phyloP scores from a whole-genome alignment of 495 filamentous ascomycete genomes.

The Aspergillus bridgeri region DNA sequence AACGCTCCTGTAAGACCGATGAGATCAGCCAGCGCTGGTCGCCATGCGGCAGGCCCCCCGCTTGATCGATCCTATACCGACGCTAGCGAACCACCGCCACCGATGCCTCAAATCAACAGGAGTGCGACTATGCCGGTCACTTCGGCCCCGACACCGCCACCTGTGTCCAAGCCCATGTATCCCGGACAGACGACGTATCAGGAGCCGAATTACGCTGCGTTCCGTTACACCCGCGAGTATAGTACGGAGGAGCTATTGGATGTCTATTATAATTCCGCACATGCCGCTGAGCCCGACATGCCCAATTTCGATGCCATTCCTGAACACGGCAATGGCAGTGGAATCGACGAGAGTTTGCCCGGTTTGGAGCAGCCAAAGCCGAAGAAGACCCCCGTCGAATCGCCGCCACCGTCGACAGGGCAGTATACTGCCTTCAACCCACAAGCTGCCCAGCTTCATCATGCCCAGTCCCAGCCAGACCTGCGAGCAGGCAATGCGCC shows the following conservation, averaged over 20 bases:
- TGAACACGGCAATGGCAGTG: slow-evolving; percentile 26
- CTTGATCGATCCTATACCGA: slow-evolving; percentile 29
- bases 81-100: slow-evolving; percentile 27
- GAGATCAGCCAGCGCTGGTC: slow-evolving; percentile 28
- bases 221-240: slow-evolving; percentile 10
- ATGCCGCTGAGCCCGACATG: slow-evolving; percentile 53
- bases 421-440: slow-evolving; percentile 38
- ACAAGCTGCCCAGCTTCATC: slow-evolving; percentile 34
- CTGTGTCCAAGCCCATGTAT: slow-evolving; percentile 23
- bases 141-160: slow-evolving; percentile 13
- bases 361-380: slow-evolving; percentile 34
- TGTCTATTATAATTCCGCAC: slow-evolving; percentile 35
- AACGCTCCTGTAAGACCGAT: slow-evolving; percentile 21
- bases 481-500: slow-evolving; percentile 47
- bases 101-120: slow-evolving; percentile 29
- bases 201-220: slow-evolving; percentile 24
- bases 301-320: slow-evolving; percentile 73
- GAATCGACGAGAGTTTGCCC: slow-evolving; percentile 54
- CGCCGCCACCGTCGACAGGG: slow-evolving; percentile 17
- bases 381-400: slow-evolving; percentile 18
- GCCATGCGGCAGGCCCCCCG: slow-evolving; percentile 9
- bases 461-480: slow-evolving; percentile 67
- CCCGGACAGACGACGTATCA: slow-evolving; percentile 33
- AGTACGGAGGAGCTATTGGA: slow-evolving; percentile 35
- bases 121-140: slow-evolving; percentile 40